Percentiles rank a stretch among this genome's conserved stretches.
These are phyloP conservation scores for Cephaloascus fragrans DNA, from an alignment of 805 yeast genomes.

Conservation along the genomic window DNA sequence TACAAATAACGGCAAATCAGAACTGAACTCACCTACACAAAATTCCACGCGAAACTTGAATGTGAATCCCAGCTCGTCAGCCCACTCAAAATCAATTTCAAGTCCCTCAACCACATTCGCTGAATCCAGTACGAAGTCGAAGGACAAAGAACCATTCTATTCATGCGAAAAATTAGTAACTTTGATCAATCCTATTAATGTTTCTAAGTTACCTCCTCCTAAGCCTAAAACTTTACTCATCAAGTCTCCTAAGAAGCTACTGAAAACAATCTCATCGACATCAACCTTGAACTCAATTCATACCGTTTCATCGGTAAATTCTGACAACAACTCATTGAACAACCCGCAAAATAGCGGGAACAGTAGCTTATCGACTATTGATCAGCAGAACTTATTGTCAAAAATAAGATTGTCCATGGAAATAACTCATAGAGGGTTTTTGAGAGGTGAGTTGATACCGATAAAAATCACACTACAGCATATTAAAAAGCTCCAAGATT, in stretches of 20 bases:
- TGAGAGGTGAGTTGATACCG: constrained; percentile 74
- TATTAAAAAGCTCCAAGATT: constrained; percentile 56
- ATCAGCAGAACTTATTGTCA: not conserved
- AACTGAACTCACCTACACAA: too few relatives aligned
- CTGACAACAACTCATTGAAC: constrained; percentile 1
- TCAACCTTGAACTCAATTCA: constrained; percentile 23
- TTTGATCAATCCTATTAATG: constrained; percentile 67
- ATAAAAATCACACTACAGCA: constrained; percentile 60
- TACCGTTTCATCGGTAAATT: not conserved
- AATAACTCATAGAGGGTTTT: constrained; percentile 55
- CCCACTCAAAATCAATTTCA: too few relatives aligned
- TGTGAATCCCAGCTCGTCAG: too few relatives aligned
- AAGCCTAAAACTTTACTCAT: constrained; percentile 58
- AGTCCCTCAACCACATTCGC: too few relatives aligned
- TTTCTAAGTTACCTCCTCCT: constrained; percentile 53
- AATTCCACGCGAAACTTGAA: too few relatives aligned
- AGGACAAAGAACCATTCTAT: constrained; percentile 9
- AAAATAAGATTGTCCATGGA: constrained; percentile 31
- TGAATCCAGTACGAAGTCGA: not conserved
- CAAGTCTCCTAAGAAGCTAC: constrained; percentile 37
- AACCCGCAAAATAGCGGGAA: too few relatives aligned
- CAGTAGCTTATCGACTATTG: constrained; percentile 4
- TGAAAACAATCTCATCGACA: constrained; percentile 27
- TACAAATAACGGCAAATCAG: too few relatives aligned
- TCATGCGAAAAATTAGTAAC: constrained; percentile 49